phyloP scores from a whole-genome alignment of 441 rosid genomes.

The Jatropha podagrica region DNA sequence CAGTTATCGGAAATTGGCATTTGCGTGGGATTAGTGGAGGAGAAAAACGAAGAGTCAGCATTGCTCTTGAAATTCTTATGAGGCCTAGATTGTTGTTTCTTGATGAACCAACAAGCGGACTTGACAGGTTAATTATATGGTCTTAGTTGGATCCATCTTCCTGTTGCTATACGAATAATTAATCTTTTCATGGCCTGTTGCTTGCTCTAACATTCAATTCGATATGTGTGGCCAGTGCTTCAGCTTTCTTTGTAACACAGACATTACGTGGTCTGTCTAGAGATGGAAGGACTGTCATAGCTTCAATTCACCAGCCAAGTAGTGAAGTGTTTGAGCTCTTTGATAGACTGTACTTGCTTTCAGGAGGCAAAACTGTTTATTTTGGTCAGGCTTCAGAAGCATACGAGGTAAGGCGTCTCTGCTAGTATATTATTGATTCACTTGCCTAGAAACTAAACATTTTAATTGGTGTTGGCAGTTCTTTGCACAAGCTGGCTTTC shows the following conservation, averaged over 20 bases:
- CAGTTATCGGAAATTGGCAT: conserved; percentile 97
- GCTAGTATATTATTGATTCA: background rate
- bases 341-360: conserved; percentile 81
- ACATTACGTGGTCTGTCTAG: conserved; percentile 80
- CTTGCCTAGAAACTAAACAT: background rate
- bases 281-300: conserved; percentile 93
- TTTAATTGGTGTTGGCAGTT: conserved; percentile 44
- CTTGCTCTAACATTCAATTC: too few relatives aligned
- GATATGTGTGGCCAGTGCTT: conserved; percentile 54
- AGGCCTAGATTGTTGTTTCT: conserved; percentile 96
- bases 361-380: conserved; percentile 91
- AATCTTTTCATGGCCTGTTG: background rate
- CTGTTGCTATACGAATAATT: background rate
- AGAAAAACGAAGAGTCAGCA: conserved; percentile 92
- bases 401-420: conserved; percentile 56
- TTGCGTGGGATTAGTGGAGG: conserved; percentile 95
- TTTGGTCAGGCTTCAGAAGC: conserved; percentile 89
- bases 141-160: background rate
- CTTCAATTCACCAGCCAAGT: conserved; percentile 93
- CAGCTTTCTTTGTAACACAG: conserved; percentile 94
- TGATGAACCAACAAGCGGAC: conserved; percentile 98
- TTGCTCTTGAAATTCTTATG: conserved; percentile 93
- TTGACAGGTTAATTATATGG: conserved; percentile 53
- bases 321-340: conserved; percentile 95
- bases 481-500: conserved; percentile 78